Evolutionary conservation across 352 stramenopile species (phyloP).

Genomic region (Globisporangium viniferum): DNA sequence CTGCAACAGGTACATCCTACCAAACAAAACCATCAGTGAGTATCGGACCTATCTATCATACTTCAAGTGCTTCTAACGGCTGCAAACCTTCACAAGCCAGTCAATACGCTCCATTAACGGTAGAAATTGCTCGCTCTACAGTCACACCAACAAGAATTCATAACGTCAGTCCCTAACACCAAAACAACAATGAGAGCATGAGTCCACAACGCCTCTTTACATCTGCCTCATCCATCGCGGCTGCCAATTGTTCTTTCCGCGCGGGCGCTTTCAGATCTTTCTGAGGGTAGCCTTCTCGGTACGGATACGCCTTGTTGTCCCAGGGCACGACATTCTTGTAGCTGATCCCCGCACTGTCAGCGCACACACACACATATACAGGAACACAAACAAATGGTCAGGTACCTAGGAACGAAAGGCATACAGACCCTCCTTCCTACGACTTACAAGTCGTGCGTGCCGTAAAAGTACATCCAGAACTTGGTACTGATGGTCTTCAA

Average conservation of each 20-base stretch:
- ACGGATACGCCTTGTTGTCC: constrained; percentile 13
- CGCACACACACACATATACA: not conserved
- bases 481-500: constrained; percentile 9
- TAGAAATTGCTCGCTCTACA: constrained; percentile 11
- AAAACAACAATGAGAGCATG: not conserved
- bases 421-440: not conserved
- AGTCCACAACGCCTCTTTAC: not conserved
- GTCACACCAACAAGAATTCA: not conserved
- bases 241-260: constrained; percentile 3
- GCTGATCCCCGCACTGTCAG: constrained; percentile 4
- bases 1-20: constrained; percentile 4
- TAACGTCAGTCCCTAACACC: not conserved
- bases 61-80: not conserved
- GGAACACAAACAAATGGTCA: not conserved
- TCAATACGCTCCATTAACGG: constrained; percentile 13
- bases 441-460: constrained; percentile 18
- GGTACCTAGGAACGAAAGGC: not conserved
- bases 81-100: constrained; percentile 14
- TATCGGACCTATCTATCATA: not conserved
- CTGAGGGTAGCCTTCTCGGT: constrained; percentile 10
- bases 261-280: constrained; percentile 10
- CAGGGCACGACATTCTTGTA: constrained; percentile 13
- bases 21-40: not conserved
- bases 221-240: constrained; percentile 11
- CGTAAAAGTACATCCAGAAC: constrained; percentile 19